Evolutionary conservation across 805 yeast genomes (phyloP), one percentile per base, ranked within the genome.

Genomic region (Yueomyces sinensis): DNA sequence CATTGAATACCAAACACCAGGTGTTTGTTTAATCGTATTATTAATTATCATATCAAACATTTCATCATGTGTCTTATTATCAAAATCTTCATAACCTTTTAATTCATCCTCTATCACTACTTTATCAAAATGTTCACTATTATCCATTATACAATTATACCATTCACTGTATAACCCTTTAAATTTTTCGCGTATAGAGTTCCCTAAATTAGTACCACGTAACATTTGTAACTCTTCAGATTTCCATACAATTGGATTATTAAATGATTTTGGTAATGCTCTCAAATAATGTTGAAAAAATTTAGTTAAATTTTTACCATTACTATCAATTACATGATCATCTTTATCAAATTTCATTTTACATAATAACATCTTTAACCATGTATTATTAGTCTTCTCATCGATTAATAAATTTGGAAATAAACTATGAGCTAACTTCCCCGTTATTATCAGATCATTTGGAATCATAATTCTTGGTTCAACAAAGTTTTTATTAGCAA

Each of bases 161-260:
- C 89, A 84, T 49, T 82, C 94, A 27, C 71, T 67, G 4, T 72
- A 59, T 33, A 80, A 51, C n/a, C 50, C 43, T 1, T 51, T 44
- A 28, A 72, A 50, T 37, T 72, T 72, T 5, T 64, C 68, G 3
- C 57, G 53, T 14, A 78, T 46, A 0, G 83, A 71, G 18, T 67
- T 67, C 3, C 74, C 76, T 18, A 62, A 37, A 46, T 84, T 84
- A 0, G 94, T 78, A 1, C 82, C 81, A 17, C 64, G 59, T n/a
- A 86, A 51, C 19, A 63, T 49, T 17, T 56, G 49, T 39, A 68
- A 59, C 33, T 81, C 87, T 3, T 50, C 52, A 0, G 66, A 56
- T 29, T 57, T 62, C 83, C 86, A 86, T 38, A 69, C 66, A 32
- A 70, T 66, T 1, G 93, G 87, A 5, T 77, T 58, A 9, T 57